Percentiles rank a stretch among this genome's conserved stretches.
Evolutionary conservation across 306 rosid species (phyloP).

Genomic region (Medicago ruthenica): DNA sequence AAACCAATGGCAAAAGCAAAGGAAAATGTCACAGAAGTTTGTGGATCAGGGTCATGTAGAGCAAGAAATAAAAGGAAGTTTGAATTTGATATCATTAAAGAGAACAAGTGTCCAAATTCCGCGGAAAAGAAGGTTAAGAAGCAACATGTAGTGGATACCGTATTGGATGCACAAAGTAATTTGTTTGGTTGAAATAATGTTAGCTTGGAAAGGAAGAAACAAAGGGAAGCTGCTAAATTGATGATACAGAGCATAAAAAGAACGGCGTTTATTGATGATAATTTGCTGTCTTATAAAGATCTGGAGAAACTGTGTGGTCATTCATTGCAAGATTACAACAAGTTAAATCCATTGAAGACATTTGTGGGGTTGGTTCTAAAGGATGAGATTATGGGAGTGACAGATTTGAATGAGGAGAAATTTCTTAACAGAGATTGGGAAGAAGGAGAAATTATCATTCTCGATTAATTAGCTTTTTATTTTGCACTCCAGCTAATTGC

Average conservation of each 20-base stretch:
- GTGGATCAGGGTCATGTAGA: not conserved
- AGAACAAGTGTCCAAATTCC: not conserved
- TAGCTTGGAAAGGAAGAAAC: constrained; percentile 1
- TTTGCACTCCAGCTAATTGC: too few relatives aligned
- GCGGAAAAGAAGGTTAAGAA: not conserved
- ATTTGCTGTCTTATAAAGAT: not conserved
- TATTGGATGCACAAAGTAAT: not conserved
- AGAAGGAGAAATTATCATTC: not conserved
- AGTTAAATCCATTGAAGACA: not conserved
- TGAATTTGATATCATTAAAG: not conserved
- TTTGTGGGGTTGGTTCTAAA: not conserved
- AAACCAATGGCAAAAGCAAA: too few relatives aligned
- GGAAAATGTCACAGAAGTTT: too few relatives aligned
- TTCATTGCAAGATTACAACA: not conserved
- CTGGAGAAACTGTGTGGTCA: not conserved
- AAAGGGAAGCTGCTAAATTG: not conserved
- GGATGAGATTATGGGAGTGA: not conserved
- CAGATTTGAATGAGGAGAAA: not conserved
- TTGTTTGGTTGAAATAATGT: not conserved
- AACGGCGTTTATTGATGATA: not conserved
- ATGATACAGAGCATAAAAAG: not conserved
- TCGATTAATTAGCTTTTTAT: too few relatives aligned
- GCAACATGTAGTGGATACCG: not conserved
- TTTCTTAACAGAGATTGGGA: not conserved
- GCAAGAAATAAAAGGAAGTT: not conserved